Base-by-base conservation (phyloP, 1,284 basidiomycete genomes). In the Cryptococcus amylolentus region DNA sequence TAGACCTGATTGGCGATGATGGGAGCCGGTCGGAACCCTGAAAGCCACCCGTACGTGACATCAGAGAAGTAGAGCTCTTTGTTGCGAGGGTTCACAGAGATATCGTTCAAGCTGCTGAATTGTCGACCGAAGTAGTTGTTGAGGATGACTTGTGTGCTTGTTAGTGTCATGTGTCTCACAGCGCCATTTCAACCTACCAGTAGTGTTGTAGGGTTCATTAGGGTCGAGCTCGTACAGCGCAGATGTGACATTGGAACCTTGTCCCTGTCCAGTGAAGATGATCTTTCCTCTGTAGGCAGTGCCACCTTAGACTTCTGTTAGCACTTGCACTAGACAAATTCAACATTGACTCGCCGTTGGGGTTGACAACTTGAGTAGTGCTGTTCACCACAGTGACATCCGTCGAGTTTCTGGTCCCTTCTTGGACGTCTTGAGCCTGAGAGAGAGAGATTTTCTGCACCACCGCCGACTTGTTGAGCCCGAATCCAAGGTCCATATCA, bases 61-160 rank as follows among this genome's bases (percentile, higher is more conserved):
- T 90, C 89, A n/a, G 68, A 69, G 44, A 72, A 72, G 60, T 70
- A 70, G 4, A 72, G 31, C 38, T 68, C 61, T 52, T 67, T 65
- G 57, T 67, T 72, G 10, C 61, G 52, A 0, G 86, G 86, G 57
- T 88, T 86, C 4, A 89, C 78, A 65, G 86, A 88, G 56, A 86
- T 78, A 68, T 91, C 89, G 70, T 91, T 89, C 52, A 89, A 75
- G 1, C 87, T 87, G 75, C 88, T 89, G 78, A 90, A 91, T 66
- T 89, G 87, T 9, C 87, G 79, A 3, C 88, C 88, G 64, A 82
- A 86, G 68, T 80, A 86, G 73, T 86, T 88, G 77, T 88, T 84
- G 54, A 88, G 68, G 16, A 87, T 66, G 43, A 86, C 81, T 20
- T 51, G 1, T 37, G 14, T 10, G 46, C 27, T 6, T 9, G 53